Percentiles rank a stretch among this genome's conserved stretches.
Conservation (phyloP, 257 asterid genomes). For the Salvia rosmarinus region DNA sequence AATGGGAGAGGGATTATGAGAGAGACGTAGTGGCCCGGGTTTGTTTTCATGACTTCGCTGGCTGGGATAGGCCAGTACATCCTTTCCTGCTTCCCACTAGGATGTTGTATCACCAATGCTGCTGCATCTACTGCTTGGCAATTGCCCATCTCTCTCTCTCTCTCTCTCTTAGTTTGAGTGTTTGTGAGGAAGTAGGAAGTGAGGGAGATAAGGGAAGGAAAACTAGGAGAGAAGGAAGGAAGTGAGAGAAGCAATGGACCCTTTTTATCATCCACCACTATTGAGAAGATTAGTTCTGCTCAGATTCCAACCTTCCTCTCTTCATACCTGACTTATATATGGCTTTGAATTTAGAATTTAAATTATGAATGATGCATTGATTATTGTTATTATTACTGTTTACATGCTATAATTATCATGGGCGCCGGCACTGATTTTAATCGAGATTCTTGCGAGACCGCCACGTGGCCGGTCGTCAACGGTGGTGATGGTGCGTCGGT, state of each 20-base stretch:
- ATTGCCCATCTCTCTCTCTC: slow-evolving; percentile 62
- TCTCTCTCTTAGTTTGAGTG: slow-evolving; percentile 31
- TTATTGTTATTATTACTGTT: slow-evolving; percentile 13
- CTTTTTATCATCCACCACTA: slow-evolving; percentile 32
- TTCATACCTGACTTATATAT: not conserved
- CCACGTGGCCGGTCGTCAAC: slow-evolving; percentile 41
- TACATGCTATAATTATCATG: slow-evolving; percentile 22
- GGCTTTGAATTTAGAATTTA: not conserved
- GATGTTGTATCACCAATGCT: slow-evolving; percentile 68
- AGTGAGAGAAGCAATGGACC: slow-evolving; percentile 32
- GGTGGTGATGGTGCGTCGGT: slow-evolving; percentile 30
- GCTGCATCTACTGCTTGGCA: slow-evolving; percentile 77
- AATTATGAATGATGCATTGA: not conserved
- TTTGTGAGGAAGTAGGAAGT: slow-evolving; percentile 28
- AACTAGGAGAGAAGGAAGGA: slow-evolving; percentile 18
- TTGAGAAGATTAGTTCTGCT: not conserved
- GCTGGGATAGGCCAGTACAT: slow-evolving; percentile 58
- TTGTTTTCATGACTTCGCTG: slow-evolving; percentile 62
- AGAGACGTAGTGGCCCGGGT: slow-evolving; percentile 72
- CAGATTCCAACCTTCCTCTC: slow-evolving; percentile 8
- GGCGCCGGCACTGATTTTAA: slow-evolving; percentile 46
- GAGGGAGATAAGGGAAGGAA: slow-evolving; percentile 32
- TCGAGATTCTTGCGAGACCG: slow-evolving; percentile 30
- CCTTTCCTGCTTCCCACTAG: slow-evolving; percentile 61
- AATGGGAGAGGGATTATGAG: slow-evolving; percentile 53